These are phyloP conservation scores for Gossypium gossypioides DNA, from an alignment of 441 rosid species.

Conservation along the genomic window DNA sequence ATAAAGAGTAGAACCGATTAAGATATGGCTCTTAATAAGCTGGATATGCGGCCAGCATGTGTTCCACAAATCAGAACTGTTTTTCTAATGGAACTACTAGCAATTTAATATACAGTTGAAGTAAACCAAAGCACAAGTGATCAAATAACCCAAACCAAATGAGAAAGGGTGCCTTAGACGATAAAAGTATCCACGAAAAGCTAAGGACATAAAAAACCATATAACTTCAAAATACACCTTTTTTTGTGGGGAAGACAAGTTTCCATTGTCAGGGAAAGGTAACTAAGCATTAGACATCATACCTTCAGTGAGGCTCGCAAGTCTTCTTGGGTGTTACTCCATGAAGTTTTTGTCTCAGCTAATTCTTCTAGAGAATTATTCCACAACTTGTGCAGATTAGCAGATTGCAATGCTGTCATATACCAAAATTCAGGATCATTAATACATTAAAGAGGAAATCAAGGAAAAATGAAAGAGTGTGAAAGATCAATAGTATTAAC, in stretches of 20 bases:
- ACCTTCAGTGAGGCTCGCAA: conserved; percentile 61
- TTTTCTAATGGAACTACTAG: background rate
- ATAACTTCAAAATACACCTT: background rate
- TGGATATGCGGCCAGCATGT: background rate
- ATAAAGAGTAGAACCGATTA: background rate
- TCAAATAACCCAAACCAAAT: background rate
- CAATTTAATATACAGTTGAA: background rate
- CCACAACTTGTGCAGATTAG: conserved; percentile 26
- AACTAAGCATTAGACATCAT: conserved; percentile 8
- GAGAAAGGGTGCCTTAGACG: background rate
- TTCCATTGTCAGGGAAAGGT: background rate
- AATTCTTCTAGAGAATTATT: conserved; percentile 39
- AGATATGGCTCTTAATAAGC: background rate
- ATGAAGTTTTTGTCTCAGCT: conserved; percentile 24
- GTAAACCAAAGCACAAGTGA: background rate
- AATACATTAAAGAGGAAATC: background rate
- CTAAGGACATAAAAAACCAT: background rate
- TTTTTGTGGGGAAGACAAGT: background rate
- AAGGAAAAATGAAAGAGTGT: background rate
- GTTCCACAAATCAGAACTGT: conserved; percentile 1
- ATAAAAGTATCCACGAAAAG: background rate
- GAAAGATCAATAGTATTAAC: background rate
- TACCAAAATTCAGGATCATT: conserved; percentile 23
- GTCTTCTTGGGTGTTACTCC: conserved; percentile 34
- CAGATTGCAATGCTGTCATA: conserved; percentile 18